Evolutionary conservation across 140 eudicot genomes (phyloP).

Genomic region (Anethum foeniculum): DNA sequence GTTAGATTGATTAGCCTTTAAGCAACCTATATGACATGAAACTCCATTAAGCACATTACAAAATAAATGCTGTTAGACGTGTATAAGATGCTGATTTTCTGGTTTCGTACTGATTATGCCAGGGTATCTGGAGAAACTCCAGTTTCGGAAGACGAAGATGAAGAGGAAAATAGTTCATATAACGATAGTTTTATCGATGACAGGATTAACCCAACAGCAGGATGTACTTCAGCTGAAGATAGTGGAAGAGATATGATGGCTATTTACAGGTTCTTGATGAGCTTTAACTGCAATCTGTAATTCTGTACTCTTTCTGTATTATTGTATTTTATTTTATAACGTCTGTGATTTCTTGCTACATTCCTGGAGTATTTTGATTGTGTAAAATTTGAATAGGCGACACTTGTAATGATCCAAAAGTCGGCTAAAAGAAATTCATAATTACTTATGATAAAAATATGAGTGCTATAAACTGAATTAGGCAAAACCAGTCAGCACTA

Average conservation of each 20-base stretch:
- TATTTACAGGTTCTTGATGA: constrained; percentile 57
- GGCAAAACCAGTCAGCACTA: background rate
- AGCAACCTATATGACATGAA: background rate
- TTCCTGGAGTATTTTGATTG: background rate
- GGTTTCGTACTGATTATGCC: constrained; percentile 13
- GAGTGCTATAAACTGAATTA: background rate
- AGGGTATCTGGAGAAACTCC: constrained; percentile 69
- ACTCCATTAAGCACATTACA: background rate
- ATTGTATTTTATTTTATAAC: background rate
- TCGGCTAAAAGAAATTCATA: background rate
- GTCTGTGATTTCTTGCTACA: background rate
- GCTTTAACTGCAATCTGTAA: background rate
- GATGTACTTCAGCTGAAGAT: constrained; percentile 43
- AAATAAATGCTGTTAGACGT: background rate
- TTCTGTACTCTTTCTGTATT: background rate
- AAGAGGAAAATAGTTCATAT: constrained; percentile 35
- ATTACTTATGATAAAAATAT: background rate
- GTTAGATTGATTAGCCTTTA: background rate
- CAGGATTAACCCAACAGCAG: constrained; percentile 42
- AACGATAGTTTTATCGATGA: constrained; percentile 90
- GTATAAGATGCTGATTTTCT: constrained; percentile 4
- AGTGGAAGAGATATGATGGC: constrained; percentile 73
- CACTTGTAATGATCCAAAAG: background rate
- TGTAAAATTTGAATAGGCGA: background rate
- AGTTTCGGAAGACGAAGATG: constrained; percentile 64